Evolutionary conservation across 371 early-diverging fungal species (phyloP).

Genomic region (Ordospora pajunii): DNA sequence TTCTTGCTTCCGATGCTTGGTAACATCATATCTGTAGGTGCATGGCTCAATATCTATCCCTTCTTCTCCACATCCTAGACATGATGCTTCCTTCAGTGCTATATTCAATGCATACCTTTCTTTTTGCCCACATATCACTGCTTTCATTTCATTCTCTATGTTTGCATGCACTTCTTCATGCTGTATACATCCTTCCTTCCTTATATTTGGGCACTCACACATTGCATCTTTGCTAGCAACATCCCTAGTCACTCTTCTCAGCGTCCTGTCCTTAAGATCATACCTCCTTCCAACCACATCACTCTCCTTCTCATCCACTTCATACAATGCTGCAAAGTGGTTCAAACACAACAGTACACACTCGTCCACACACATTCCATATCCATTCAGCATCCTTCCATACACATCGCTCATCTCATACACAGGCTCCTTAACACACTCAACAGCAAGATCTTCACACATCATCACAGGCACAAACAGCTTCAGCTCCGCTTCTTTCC

Average conservation of each 20-base stretch:
- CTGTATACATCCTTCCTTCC: neutral
- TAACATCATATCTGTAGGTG: neutral
- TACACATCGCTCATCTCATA: neutral
- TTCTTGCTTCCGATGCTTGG: neutral
- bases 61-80: neutral
- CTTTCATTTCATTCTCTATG: neutral
- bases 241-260: no score
- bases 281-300: neutral
- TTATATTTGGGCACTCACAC: neutral
- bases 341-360: neutral
- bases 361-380: neutral
- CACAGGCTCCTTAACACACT: slow-evolving; percentile 19
- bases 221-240: no score
- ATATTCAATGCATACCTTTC: neutral
- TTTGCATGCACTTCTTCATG: neutral
- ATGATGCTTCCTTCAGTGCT: neutral
- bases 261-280: neutral
- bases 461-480: slow-evolving; percentile 31
- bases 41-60: neutral
- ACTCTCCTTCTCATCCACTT: neutral
- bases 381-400: neutral
- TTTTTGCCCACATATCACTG: neutral
- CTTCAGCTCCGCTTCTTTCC: slow-evolving; percentile 9
- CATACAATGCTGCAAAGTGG: neutral
- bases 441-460: slow-evolving; percentile 27